Base-by-base conservation (phyloP, 148 eudicot species). In the Persicaria maculosa region DNA sequence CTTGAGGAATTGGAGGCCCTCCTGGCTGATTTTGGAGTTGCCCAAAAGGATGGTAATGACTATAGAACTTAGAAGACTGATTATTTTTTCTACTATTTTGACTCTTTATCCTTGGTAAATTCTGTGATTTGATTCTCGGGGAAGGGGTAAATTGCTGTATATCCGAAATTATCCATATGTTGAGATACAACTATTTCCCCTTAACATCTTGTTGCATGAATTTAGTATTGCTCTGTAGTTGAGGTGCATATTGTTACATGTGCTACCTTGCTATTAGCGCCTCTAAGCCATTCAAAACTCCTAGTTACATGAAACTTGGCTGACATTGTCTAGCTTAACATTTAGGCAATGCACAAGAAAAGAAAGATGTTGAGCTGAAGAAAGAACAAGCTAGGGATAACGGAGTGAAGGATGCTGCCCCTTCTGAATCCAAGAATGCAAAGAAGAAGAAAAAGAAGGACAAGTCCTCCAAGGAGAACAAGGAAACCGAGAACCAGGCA, bases 1-100 rank as follows among this genome's bases (percentile, higher is more conserved):
- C 97, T 95, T 46, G 99, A 88, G 48, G 99, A 95, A 77, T 88
- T 95, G 8, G 99, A 95, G 47, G 99, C 96, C 6, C 81, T 95
- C 57, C 96, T 95, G 55, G 96, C 92, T 77, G 96, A 95, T 79
- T 81, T 95, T 79, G 89, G 90, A 55, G 80, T 76, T 74, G 25
- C 83, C 74, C 75, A 82, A 36, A 55, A 80, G 25, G 88, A 88
- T 58, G 73, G 72, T 48, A 83, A 80, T 73, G 81, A 81, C 74
- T 86, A 85, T 82, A 91, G 90, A 75, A 79, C 11, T 48, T 50
- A 17, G 40, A 31, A 31, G 40, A 31, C 15, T 70, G n/a, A 53
- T 40, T 71, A 6, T 4, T 43, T 44, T 14, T 50, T 53, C 16
- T 71, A 9, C 50, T 43, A 69, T 45, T 14, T 15, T n/a, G 43